A percentile compares a stretch with the other conserved stretches of the same genome.
phyloP scores from a whole-genome alignment of 495 filamentous ascomycete species.

The Penicillium ucsense region DNA sequence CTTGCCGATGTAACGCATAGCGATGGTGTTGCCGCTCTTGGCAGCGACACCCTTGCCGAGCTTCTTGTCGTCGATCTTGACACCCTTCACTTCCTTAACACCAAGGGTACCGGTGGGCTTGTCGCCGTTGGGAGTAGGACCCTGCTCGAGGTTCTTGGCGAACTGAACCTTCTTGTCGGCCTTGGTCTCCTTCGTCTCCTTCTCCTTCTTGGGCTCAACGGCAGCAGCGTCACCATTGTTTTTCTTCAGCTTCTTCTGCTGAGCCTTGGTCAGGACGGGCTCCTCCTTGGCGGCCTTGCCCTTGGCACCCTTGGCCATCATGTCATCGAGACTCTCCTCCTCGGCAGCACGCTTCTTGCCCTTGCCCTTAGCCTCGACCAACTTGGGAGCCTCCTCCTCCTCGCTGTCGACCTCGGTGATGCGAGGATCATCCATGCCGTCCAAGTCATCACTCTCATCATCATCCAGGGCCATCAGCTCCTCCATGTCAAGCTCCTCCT shows the following conservation, averaged over 20 bases:
- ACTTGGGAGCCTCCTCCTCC: constrained; percentile 70
- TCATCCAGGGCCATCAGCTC: constrained; percentile 47
- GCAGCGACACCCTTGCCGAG: constrained; percentile 67
- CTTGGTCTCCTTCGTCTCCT: constrained; percentile 40
- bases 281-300: constrained; percentile 44
- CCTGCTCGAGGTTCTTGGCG: constrained; percentile 95
- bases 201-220: constrained; percentile 46
- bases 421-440: constrained; percentile 67
- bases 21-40: constrained; percentile 77
- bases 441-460: constrained; percentile 76
- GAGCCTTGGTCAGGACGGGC: constrained; percentile 77
- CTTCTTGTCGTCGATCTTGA: constrained; percentile 94
- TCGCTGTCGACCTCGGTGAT: constrained; percentile 80
- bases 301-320: constrained; percentile 64
- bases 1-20: constrained; percentile 97
- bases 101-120: constrained; percentile 49
- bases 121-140: constrained; percentile 64
- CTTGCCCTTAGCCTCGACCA: constrained; percentile 69
- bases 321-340: constrained; percentile 57
- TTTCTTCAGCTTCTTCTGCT: constrained; percentile 98
- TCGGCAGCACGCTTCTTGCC: constrained; percentile 75
- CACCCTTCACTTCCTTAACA: constrained; percentile 70
- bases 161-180: constrained; percentile 96
- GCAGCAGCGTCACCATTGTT: constrained; percentile 78
- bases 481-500: constrained; percentile 50